Evolutionary conservation across 2,329 filamentous ascomycete genomes (phyloP), one percentile per base, ranked within the genome.

Genomic region (Alternaria dauci): DNA sequence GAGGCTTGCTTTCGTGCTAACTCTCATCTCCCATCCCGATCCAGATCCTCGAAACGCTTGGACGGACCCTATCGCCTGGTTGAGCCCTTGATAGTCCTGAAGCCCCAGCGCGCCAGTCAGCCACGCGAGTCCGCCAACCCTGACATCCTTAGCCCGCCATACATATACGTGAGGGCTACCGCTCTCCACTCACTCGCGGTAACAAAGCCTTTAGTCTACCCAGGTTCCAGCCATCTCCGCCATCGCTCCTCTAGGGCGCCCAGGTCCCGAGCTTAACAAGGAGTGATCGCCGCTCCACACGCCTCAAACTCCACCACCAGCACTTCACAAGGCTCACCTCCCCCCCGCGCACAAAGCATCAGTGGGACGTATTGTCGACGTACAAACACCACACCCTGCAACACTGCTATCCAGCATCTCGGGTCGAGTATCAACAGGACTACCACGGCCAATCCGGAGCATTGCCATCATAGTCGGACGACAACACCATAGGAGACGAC

Each of bases 181-280:
- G 67, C 74, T 71, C 76, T 77, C 74, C 77, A 78, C 75, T 71
- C 72, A 72, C 76, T 75, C 73, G 70, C 70, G 69, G 71, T 67
- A 67, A 74, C 68, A 76, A 77, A 76, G 71, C 74, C 69, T 75
- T 71, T 69, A 72, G 72, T 68, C 74, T 77, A 78, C 73, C 76
- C 73, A 77, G 75, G 77, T 81, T 78, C 80, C 81, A 80, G 80
- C 80, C 76, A 75, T 70, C 72, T 78, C 74, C 76, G 80, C 81
- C 81, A 78, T 81, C 76, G 76, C 76, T 76, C 70, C 74, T 66
- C 73, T 78, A 74, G 75, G 72, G 75, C 78, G 76, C 71, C 79
- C 80, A 78, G 76, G 74, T 78, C 76, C 76, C 78, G 78, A 81
- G 79, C 80, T 82, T 82, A 81, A 82, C 80, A 82, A 81, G 80